Percentiles rank a stretch among this genome's conserved stretches.
Conservation (phyloP, 805 yeast genomes). For the Sugiyamaella boreocaroliniensis region DNA sequence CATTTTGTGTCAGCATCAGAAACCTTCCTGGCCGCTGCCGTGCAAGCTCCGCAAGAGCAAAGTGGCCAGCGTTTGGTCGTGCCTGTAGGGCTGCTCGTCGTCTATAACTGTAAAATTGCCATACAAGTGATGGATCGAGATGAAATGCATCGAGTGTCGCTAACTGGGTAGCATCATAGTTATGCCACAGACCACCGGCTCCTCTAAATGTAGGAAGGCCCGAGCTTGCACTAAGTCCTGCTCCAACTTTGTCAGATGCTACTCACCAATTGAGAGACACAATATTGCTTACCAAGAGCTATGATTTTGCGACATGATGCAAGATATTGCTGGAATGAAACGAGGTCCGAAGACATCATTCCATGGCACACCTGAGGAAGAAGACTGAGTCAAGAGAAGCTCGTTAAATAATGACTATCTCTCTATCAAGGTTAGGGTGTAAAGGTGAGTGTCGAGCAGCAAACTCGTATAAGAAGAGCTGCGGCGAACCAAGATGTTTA, state of each 20-base stretch:
- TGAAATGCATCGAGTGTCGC: slow-evolving; percentile 91
- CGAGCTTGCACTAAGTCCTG: slow-evolving; percentile 72
- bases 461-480: no score
- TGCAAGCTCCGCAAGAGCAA: slow-evolving; percentile 59
- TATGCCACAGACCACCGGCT: slow-evolving; percentile 68
- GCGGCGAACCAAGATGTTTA: no score
- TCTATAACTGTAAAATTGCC: slow-evolving; percentile 80
- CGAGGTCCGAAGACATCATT: slow-evolving; percentile 22
- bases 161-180: slow-evolving; percentile 69
- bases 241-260: slow-evolving; percentile 51
- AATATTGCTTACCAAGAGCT: slow-evolving; percentile 25
- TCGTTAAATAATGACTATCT: neutral
- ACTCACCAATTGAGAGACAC: neutral
- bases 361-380: no score
- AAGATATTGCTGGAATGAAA: slow-evolving; percentile 31
- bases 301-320: slow-evolving; percentile 29
- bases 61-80: slow-evolving; percentile 68
- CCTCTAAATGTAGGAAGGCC: slow-evolving; percentile 74
- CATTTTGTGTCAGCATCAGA: slow-evolving; percentile 74
- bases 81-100: slow-evolving; percentile 60
- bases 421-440: neutral
- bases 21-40: slow-evolving; percentile 35
- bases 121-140: slow-evolving; percentile 75
- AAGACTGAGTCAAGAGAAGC: no score
- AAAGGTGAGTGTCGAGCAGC: no score